A percentile compares a stretch with the other conserved stretches of the same genome.
Conservation (phyloP, 257 asterid genomes). For the Penstemon newberryi region DNA sequence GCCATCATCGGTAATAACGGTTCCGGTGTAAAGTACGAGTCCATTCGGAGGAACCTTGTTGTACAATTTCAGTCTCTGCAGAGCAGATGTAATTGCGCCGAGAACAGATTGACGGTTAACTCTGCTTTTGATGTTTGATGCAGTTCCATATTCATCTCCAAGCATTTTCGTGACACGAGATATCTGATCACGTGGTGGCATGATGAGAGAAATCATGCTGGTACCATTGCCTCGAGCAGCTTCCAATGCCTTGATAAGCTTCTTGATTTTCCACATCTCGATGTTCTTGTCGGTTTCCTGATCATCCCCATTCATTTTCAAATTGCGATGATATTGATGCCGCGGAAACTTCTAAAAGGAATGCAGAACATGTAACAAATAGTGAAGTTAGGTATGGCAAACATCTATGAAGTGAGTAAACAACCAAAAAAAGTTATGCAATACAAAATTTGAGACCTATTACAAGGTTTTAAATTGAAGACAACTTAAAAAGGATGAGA, state of each 20-base stretch:
- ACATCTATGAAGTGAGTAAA: not conserved
- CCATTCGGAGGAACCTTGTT: slow-evolving; percentile 48
- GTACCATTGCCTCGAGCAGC: slow-evolving; percentile 53
- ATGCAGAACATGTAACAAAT: not conserved
- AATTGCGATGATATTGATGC: not conserved
- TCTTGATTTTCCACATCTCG: slow-evolving; percentile 48
- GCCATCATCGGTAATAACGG: slow-evolving; percentile 46
- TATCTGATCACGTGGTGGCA: slow-evolving; percentile 51
- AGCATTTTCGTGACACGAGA: slow-evolving; percentile 47
- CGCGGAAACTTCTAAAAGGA: not conserved
- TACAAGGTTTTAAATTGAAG: too few species aligned
- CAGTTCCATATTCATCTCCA: slow-evolving; percentile 51
- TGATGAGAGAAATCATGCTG: slow-evolving; percentile 48
- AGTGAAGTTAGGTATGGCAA: not conserved
- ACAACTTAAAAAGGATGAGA: not conserved
- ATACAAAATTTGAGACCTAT: too few species aligned
- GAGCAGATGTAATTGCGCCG: slow-evolving; percentile 50
- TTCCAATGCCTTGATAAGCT: slow-evolving; percentile 42
- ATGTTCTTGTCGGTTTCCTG: slow-evolving; percentile 41
- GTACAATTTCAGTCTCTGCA: slow-evolving; percentile 43
- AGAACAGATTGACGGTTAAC: slow-evolving; percentile 49
- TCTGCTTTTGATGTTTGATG: slow-evolving; percentile 45
- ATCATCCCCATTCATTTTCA: slow-evolving; percentile 28
- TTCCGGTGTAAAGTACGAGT: slow-evolving; percentile 46
- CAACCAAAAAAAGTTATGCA: not conserved